These are phyloP conservation scores for Sporothrix humicola DNA, from an alignment of 2,329 filamentous ascomycete species.

Conservation along the genomic window DNA sequence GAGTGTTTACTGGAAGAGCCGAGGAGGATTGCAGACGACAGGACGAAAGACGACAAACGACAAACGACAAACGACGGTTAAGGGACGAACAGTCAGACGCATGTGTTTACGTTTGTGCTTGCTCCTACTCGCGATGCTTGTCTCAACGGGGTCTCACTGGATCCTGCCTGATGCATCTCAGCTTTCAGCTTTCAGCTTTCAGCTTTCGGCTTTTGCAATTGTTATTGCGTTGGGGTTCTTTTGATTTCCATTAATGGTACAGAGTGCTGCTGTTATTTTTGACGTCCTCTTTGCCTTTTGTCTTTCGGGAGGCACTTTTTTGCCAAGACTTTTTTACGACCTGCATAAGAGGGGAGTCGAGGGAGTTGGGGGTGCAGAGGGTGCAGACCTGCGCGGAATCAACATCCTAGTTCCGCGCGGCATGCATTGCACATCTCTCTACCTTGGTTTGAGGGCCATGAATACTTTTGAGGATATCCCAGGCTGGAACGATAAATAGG, in stretches of 20 bases:
- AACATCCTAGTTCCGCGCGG: slow-evolving; percentile 9
- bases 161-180: no score
- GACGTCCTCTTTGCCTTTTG: not conserved
- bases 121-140: no score
- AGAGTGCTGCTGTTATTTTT: no score
- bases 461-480: no score
- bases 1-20: not conserved
- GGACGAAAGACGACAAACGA: not conserved
- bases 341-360: not conserved
- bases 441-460: not conserved
- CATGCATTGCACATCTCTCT: not conserved
- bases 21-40: not conserved
- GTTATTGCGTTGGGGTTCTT: no score
- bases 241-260: no score
- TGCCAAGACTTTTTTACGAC: not conserved
- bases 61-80: not conserved
- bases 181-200: no score
- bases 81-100: not conserved
- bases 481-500: not conserved
- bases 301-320: not conserved
- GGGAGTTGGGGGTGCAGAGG: not conserved
- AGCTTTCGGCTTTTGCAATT: no score
- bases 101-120: no score
- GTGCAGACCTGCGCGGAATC: slow-evolving; percentile 8
- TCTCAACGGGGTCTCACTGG: no score